phyloP scores from a whole-genome alignment of 768 basidiomycete species.

The Boletus speciosus region DNA sequence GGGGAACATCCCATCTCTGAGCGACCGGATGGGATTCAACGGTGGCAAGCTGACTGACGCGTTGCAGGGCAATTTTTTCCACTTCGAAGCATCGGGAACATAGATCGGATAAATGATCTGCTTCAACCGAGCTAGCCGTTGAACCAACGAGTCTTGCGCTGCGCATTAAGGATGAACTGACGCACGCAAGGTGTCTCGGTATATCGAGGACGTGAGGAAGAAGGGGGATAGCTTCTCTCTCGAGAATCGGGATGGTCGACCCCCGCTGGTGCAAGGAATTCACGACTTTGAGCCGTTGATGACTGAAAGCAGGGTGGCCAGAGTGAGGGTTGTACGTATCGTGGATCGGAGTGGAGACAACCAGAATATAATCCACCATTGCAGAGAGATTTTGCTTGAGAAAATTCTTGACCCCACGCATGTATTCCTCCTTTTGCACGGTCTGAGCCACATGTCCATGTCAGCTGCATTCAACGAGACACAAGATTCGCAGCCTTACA shows the following conservation, averaged over 20 bases:
- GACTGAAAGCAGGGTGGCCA: slow-evolving; percentile 35
- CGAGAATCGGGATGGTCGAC: slow-evolving; percentile 51
- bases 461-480: slow-evolving; percentile 1
- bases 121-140: slow-evolving; percentile 30
- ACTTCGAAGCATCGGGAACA: slow-evolving; percentile 62
- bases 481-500: slow-evolving; percentile 38
- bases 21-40: slow-evolving; percentile 10
- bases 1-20: slow-evolving; percentile 17
- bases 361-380: slow-evolving; percentile 77
- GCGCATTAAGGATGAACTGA: slow-evolving; percentile 75
- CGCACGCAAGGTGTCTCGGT: slow-evolving; percentile 70
- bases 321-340: slow-evolving; percentile 26
- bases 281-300: slow-evolving; percentile 51
- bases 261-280: slow-evolving; percentile 58
- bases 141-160: slow-evolving; percentile 45
- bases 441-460: slow-evolving; percentile 34
- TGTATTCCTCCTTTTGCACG: slow-evolving; percentile 75
- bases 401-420: slow-evolving; percentile 75
- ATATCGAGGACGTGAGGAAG: slow-evolving; percentile 76
- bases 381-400: slow-evolving; percentile 55
- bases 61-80: slow-evolving; percentile 63
- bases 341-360: slow-evolving; percentile 58
- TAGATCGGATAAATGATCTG: slow-evolving; percentile 48
- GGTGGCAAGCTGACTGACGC: slow-evolving; percentile 59
- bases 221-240: slow-evolving; percentile 67